Evolutionary conservation across 2,329 filamentous ascomycete genomes (phyloP), one percentile per base, ranked within the genome.

Genomic region (Trichoderma citrinoviride): DNA sequence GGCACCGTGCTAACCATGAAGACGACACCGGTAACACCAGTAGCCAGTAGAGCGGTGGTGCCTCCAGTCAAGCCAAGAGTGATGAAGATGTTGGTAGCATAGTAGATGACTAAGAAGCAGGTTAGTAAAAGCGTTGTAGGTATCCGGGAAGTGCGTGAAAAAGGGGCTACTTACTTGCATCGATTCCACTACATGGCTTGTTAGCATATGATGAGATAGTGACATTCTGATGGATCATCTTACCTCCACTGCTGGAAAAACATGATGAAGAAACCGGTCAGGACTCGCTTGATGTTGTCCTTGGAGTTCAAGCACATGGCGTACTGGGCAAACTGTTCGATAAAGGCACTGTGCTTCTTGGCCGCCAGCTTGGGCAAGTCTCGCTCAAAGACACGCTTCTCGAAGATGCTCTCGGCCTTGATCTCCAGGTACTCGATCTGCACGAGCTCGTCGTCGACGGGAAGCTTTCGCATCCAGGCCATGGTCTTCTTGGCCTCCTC

Each of bases 391-490:
- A 85, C 86, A 40, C 87, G 84, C 76, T 77, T 92, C 53, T 94
- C 90, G 69, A 94, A 94, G 19, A 90, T 75, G 0, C 87, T 88
- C 73, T 92, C 89, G 0, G 90, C 90, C 74, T 91, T 91, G 77
- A 94, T 93, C 73, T 94, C 91, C 14, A 92, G 83, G 72, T 90
- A 92, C 71, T 94, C 91, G 1, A 92, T 81, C 68, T 89, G 84
- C 37, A 93, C 84, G 0, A 91, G 82, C 64, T 91, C 87, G 71
- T 92, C 83, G 67, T 89, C 83, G n/a, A 78, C 72, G 0, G 85
- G 74, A 0, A 91, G 82, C 6, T 81, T 82, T 25, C 91, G 86
- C 3, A 94, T 84, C 60, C 74, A 80, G 0, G 89, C 85, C 1
- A 94, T 82, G 1, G 88, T 85, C 14, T 74, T 74, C 17, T 85